These are phyloP conservation scores for Raphanus sativus DNA, from an alignment of 345 rosid species.

Conservation along the genomic window DNA sequence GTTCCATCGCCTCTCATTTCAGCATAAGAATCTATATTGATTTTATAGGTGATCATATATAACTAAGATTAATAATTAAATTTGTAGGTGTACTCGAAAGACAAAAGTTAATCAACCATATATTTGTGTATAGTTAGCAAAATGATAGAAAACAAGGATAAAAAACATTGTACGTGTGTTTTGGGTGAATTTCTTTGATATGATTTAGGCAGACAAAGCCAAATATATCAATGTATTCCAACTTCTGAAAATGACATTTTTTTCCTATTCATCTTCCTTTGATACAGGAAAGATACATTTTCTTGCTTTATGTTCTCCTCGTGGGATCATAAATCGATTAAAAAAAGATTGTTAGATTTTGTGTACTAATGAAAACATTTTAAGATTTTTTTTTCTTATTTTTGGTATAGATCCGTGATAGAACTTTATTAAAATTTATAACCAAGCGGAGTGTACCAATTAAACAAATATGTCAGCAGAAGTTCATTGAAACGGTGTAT, in stretches of 20 bases:
- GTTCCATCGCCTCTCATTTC: constrained; percentile 18
- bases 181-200: neutral
- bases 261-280: neutral
- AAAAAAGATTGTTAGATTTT: too few species aligned
- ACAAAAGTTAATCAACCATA: neutral
- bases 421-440: too few species aligned
- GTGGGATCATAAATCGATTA: neutral
- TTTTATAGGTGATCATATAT: neutral
- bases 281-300: neutral
- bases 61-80: neutral
- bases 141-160: neutral
- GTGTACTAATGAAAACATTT: too few species aligned
- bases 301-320: neutral
- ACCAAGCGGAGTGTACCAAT: too few species aligned
- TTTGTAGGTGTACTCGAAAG: neutral
- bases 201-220: neutral
- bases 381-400: too few species aligned
- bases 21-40: neutral
- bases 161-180: neutral
- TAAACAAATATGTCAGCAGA: too few species aligned
- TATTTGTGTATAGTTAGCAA: neutral
- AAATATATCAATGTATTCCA: neutral
- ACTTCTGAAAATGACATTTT: neutral
- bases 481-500: too few species aligned
- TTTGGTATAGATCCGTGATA: too few species aligned